Evolutionary conservation across 1,284 basidiomycete species (phyloP), one percentile per base, ranked within the genome.

Genomic region (Schizophyllum amplum): DNA sequence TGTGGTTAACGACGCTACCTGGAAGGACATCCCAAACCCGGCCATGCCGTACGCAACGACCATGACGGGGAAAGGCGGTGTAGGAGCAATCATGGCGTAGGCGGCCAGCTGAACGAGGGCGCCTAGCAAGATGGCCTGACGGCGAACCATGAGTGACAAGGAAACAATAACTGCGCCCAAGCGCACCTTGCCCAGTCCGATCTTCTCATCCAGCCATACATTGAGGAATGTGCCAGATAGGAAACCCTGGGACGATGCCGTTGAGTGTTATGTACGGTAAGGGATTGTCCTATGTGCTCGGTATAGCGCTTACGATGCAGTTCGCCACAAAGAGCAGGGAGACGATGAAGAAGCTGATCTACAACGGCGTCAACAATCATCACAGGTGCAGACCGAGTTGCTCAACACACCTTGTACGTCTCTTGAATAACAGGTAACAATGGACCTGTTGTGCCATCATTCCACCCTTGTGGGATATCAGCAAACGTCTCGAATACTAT

Each of bases 381-480:
- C 47, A 4, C 4, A 47, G 4, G 9, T 42, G 7, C 48, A 2
- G 33, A 4, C 15, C 1, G 42, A 33, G 22, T 5, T 4, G 21
- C 5, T 1, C 6, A 23, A 50, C 56, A 4, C 48, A 60, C 59
- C 33, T 52, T 17, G 51, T 60, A 60, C 22, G 27, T n/a, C n/a
- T 25, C 46, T 51, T 60, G 59, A 23, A 60, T 60, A 20, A 33
- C 24, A 20, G 59, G 59, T 24, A 60, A 48, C 24, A 60, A 25
- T 17, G 59, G 56, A 5, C 59, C 59, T 6, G 55, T 50, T 15
- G 54, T 53, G 13, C 56, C 59, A 54, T 60, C 59, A 25, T 58
- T 60, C 59, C 59, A 60, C n/a, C 59, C 59, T 4, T 72, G 64
- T 67, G 76, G 61, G 72, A 76, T n/a, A n/a, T n/a, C n/a, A n/a